phyloP scores from a whole-genome alignment of 2,329 filamentous ascomycete genomes.

The Fusarium sp. region DNA sequence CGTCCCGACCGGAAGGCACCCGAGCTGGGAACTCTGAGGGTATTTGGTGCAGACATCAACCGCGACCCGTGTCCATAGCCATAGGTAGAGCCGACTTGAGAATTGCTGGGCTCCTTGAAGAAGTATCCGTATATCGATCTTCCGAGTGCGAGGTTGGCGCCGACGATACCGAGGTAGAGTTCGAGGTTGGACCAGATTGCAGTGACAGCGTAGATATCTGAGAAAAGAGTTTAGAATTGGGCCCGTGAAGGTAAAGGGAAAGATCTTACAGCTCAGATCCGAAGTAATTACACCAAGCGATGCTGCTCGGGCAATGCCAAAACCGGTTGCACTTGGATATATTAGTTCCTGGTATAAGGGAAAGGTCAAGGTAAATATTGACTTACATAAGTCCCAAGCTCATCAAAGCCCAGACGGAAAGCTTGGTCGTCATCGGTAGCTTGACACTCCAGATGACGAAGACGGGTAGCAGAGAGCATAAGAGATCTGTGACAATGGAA shows the following conservation, averaged over 20 bases:
- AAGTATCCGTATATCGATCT: conserved; percentile 37
- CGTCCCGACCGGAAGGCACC: conserved; percentile 14
- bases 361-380: accelerated
- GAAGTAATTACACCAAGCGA: conserved; percentile 36
- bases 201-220: conserved; percentile 49
- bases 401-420: conserved; percentile 49
- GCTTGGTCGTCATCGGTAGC: conserved; percentile 47
- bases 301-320: conserved; percentile 36
- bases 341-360: not conserved
- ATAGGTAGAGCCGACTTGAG: conserved; percentile 10
- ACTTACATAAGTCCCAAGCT: conserved; percentile 46
- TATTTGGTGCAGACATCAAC: conserved; percentile 18
- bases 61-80: not conserved
- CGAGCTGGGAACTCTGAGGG: conserved; percentile 17
- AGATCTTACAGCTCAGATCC: conserved; percentile 36
- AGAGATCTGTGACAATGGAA: conserved; percentile 33
- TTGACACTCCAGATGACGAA: conserved; percentile 50
- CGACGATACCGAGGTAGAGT: conserved; percentile 52
- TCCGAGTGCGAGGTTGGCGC: conserved; percentile 46
- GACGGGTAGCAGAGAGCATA: conserved; percentile 45
- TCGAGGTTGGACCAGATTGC: conserved; percentile 55
- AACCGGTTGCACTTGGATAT: conserved; percentile 30
- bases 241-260: accelerated
- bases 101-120: conserved; percentile 6
- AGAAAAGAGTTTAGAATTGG: not conserved